A percentile compares a stretch with the other conserved stretches of the same genome.
Conservation (phyloP, 805 yeast species). For the Kodamaea neixiangensis region DNA sequence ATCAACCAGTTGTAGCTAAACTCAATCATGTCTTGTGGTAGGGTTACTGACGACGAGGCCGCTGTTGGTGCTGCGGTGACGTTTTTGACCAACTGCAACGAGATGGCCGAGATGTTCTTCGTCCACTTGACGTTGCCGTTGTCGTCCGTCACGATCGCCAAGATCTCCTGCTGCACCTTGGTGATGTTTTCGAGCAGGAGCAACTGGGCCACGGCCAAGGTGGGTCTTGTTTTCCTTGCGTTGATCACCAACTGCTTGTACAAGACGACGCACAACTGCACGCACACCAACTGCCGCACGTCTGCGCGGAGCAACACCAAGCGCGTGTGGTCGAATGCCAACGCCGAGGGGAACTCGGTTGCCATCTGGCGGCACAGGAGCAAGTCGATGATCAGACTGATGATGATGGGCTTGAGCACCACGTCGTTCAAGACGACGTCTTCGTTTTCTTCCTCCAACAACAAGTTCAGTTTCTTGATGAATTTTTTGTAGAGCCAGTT, state of each 20-base stretch:
- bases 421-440: constrained; percentile 17
- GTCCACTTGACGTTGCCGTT: constrained; percentile 92
- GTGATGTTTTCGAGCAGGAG: constrained; percentile 39
- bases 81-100: constrained; percentile 62
- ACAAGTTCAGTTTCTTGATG: constrained; percentile 18
- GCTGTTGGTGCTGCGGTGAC: constrained; percentile 24
- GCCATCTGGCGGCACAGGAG: constrained; percentile 80
- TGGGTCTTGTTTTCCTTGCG: constrained; percentile 16
- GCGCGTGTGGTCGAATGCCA: constrained; percentile 83
- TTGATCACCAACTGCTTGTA: constrained; percentile 63
- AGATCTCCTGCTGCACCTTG: constrained; percentile 65
- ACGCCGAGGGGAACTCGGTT: constrained; percentile 77
- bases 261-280: constrained; percentile 69
- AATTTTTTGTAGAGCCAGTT: constrained; percentile 60
- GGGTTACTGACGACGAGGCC: constrained; percentile 20
- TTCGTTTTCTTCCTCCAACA: constrained; percentile 15
- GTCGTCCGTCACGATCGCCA: constrained; percentile 80
- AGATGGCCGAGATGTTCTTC: constrained; percentile 68
- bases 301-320: constrained; percentile 79
- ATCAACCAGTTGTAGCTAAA: constrained; percentile 79
- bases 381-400: constrained; percentile 59
- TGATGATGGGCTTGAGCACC: constrained; percentile 39
- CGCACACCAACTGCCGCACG: constrained; percentile 79
- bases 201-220: constrained; percentile 24
- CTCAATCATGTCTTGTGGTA: constrained; percentile 46